Evolutionary conservation across 108 stramenopile genomes (phyloP).

Genomic region (Chaetoceros muelleri): DNA sequence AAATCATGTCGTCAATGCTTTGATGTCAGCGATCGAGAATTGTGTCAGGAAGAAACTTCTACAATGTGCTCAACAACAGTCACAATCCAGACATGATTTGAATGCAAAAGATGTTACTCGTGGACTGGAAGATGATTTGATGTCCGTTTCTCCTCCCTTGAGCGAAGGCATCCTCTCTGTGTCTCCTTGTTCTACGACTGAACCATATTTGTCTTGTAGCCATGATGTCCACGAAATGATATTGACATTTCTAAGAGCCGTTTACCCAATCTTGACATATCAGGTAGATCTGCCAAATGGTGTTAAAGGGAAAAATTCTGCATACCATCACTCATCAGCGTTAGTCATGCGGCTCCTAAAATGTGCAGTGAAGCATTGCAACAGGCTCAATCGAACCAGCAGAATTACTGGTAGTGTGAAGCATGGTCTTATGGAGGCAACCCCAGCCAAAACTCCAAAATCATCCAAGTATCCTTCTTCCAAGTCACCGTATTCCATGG

Average conservation of each 20-base stretch:
- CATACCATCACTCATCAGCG: constrained; percentile 9
- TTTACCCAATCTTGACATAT: constrained; percentile 38
- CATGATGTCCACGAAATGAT: constrained; percentile 29
- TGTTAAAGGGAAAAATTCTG: constrained; percentile 53
- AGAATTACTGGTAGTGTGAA: constrained; percentile 3
- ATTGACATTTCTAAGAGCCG: constrained; percentile 42
- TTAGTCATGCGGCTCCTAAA: constrained; percentile 2
- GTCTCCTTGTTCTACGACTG: too few relatives aligned
- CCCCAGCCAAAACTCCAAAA: not conserved
- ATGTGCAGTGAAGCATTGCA: not conserved
- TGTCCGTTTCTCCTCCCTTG: not conserved
- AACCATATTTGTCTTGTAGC: not conserved
- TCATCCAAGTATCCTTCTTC: not conserved
- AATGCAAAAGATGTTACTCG: not conserved
- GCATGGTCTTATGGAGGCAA: constrained; percentile 2
- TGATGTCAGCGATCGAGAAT: too few relatives aligned
- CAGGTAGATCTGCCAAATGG: constrained; percentile 59
- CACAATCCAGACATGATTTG: not conserved
- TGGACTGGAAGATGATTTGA: not conserved
- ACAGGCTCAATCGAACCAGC: not conserved
- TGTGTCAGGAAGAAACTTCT: too few relatives aligned
- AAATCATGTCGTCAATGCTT: too few relatives aligned
- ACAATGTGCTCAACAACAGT: constrained; percentile 4
- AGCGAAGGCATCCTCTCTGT: too few relatives aligned
- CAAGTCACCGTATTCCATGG: not conserved